phyloP scores from a whole-genome alignment of 306 rosid genomes.

The Cotoneaster glaucophyllus region DNA sequence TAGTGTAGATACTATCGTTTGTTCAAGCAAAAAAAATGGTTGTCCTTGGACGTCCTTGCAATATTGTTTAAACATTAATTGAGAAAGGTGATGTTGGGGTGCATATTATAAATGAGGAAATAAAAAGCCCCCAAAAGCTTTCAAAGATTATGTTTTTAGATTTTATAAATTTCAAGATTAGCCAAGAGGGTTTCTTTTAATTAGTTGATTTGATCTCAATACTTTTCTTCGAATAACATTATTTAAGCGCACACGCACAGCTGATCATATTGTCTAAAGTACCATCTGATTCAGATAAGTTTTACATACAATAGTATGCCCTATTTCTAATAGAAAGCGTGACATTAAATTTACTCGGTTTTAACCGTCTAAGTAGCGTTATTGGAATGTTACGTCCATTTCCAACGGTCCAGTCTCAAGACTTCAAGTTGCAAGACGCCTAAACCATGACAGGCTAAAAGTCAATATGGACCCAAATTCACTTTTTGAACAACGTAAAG shows the following conservation, averaged over 20 bases:
- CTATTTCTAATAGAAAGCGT: no score
- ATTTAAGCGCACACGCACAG: no score
- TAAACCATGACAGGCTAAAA: slow-evolving; percentile 23
- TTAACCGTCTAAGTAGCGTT: background rate
- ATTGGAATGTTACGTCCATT: background rate
- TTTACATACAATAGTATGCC: background rate
- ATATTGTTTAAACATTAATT: slow-evolving; percentile 7
- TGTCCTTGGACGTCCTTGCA: background rate
- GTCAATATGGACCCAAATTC: slow-evolving; percentile 12
- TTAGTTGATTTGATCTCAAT: background rate
- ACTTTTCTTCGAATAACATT: background rate
- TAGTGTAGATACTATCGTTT: no score
- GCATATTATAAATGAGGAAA: background rate
- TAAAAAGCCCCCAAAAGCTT: background rate
- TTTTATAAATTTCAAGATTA: background rate
- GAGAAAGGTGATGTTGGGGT: slow-evolving; percentile 2
- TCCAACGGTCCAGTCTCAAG: background rate
- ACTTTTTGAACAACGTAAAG: slow-evolving; percentile 31
- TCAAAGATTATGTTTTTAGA: background rate
- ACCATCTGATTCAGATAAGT: no score
- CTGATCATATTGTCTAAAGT: no score
- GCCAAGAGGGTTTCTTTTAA: background rate
- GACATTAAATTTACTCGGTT: background rate
- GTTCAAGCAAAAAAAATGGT: background rate
- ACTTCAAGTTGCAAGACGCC: slow-evolving; percentile 25